phyloP scores from a whole-genome alignment of 2,329 filamentous ascomycete genomes.

The Claviceps purpurea region DNA sequence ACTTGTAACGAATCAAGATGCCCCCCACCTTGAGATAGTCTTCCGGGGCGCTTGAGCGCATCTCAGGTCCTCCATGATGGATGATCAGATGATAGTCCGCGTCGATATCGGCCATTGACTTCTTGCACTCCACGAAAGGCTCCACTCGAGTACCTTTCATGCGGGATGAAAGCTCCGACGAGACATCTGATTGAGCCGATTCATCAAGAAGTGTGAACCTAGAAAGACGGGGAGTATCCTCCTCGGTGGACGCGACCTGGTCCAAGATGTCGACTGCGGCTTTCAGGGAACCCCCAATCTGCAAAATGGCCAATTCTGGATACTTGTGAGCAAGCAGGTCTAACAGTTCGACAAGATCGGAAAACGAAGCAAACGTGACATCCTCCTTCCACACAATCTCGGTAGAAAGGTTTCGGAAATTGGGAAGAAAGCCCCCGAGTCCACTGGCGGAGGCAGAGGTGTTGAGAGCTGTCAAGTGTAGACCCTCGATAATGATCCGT shows the following conservation, averaged over 20 bases:
- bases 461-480: constrained; percentile 27
- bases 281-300: constrained; percentile 18
- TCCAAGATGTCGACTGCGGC: constrained; percentile 15
- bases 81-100: constrained; percentile 23
- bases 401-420: constrained; percentile 34
- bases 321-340: constrained; percentile 25
- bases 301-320: constrained; percentile 25
- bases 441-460: constrained; percentile 12
- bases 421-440: constrained; percentile 28
- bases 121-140: constrained; percentile 17
- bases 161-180: constrained; percentile 2
- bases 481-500: constrained; percentile 30
- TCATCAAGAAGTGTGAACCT: constrained; percentile 20
- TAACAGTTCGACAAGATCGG: constrained; percentile 15
- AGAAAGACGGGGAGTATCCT: constrained; percentile 19
- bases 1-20: constrained; percentile 10
- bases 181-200: not conserved
- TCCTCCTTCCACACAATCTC: constrained; percentile 34
- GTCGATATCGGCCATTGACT: constrained; percentile 10
- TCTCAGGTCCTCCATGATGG: constrained; percentile 6
- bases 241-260: constrained; percentile 10
- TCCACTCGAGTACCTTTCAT: constrained; percentile 9
- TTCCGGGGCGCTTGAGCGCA: constrained; percentile 9
- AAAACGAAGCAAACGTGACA: constrained; percentile 12
- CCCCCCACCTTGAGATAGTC: constrained; percentile 17